A percentile compares a stretch with the other conserved stretches of the same genome.
Evolutionary conservation across 495 filamentous ascomycete species (phyloP).

Genomic region (Penicillium atrosanguineum): DNA sequence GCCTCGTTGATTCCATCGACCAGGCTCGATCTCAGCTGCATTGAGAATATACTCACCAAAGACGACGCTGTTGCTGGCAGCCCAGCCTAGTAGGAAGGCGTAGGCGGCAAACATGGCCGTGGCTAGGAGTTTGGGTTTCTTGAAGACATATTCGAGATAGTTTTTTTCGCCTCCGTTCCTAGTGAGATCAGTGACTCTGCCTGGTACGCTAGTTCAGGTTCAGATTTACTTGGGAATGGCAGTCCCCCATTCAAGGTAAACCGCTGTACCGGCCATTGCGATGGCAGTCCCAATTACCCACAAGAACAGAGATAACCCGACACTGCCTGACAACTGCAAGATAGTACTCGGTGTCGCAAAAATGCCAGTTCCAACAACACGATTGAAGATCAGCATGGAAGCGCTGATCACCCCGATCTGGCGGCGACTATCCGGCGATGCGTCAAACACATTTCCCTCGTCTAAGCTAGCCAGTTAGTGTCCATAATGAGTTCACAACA

Average conservation of each 20-base stretch:
- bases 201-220: not conserved
- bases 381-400: slow-evolving; percentile 61
- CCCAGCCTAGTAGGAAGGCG: slow-evolving; percentile 53
- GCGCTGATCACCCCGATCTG: slow-evolving; percentile 60
- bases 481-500: not conserved
- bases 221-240: slow-evolving; percentile 43
- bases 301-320: slow-evolving; percentile 52
- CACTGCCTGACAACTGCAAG: slow-evolving; percentile 49
- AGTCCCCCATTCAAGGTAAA: slow-evolving; percentile 56
- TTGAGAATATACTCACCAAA: slow-evolving; percentile 70
- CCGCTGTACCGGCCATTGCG: slow-evolving; percentile 48
- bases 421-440: slow-evolving; percentile 60
- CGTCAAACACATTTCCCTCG: slow-evolving; percentile 56
- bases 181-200: not conserved
- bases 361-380: slow-evolving; percentile 66
- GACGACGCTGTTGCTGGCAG: slow-evolving; percentile 63
- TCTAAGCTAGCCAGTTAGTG: slow-evolving; percentile 23
- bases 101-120: slow-evolving; percentile 61
- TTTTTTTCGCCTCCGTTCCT: slow-evolving; percentile 69
- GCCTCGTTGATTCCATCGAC: slow-evolving; percentile 66
- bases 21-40: slow-evolving; percentile 56
- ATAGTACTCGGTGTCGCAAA: slow-evolving; percentile 62
- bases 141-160: slow-evolving; percentile 66
- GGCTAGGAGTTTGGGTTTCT: slow-evolving; percentile 62
- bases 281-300: slow-evolving; percentile 53